A percentile compares a stretch with the other conserved stretches of the same genome.
Conservation (phyloP, 108 stramenopile genomes). For the Mediolabrus comicus region DNA sequence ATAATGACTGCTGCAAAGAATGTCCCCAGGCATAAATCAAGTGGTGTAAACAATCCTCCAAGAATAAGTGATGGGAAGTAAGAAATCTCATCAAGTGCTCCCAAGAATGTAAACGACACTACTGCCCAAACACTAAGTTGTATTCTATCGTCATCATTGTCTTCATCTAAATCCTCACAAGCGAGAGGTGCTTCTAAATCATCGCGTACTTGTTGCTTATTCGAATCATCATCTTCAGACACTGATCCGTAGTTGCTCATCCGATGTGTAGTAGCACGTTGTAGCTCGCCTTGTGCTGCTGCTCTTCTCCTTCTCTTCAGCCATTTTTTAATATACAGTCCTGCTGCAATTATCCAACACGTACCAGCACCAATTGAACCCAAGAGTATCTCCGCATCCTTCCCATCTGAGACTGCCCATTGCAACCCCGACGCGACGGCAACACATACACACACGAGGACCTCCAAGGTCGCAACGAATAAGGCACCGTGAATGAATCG, state of each 20-base stretch:
- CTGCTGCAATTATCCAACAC: slow-evolving; percentile 53
- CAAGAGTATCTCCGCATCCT: slow-evolving; percentile 30
- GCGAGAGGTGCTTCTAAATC: neutral
- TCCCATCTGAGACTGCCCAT: slow-evolving; percentile 31
- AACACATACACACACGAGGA: slow-evolving; percentile 35
- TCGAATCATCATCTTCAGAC: neutral
- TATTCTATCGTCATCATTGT: slow-evolving; percentile 22
- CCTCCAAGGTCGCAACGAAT: slow-evolving; percentile 55
- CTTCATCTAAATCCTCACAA: slow-evolving; percentile 5
- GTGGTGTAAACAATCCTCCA: slow-evolving; percentile 59
- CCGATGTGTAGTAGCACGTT: slow-evolving; percentile 16
- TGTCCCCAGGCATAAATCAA: slow-evolving; percentile 62
- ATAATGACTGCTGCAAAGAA: slow-evolving; percentile 65
- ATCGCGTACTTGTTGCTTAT: neutral
- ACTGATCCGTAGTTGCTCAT: slow-evolving; percentile 24
- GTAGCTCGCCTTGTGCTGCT: slow-evolving; percentile 9
- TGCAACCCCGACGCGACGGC: slow-evolving; percentile 22
- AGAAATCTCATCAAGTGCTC: slow-evolving; percentile 69
- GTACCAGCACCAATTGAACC: slow-evolving; percentile 45
- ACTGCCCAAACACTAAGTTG: slow-evolving; percentile 48
- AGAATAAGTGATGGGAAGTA: slow-evolving; percentile 74
- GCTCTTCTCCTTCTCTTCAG: slow-evolving; percentile 47
- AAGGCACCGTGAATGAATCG: slow-evolving; percentile 48
- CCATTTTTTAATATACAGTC: slow-evolving; percentile 36
- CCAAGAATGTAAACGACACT: slow-evolving; percentile 55